Conservation (phyloP, 2,329 filamentous ascomycete genomes). For the Colletotrichum navitas region DNA sequence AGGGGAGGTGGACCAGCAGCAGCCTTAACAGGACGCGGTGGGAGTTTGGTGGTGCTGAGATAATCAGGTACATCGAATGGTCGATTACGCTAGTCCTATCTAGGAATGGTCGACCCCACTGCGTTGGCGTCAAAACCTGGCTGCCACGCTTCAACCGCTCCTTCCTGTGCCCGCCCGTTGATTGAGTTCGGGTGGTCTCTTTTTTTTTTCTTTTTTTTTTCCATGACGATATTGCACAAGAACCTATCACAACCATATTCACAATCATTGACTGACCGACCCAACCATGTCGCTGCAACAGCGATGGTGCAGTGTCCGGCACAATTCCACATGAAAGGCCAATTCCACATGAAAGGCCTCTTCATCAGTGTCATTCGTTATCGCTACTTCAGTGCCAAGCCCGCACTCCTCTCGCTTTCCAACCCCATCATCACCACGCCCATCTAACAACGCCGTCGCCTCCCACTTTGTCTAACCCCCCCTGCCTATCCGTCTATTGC, state of each 20-base stretch:
- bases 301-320: no score
- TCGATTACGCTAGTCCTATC: not conserved
- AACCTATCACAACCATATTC: no score
- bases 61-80: not conserved
- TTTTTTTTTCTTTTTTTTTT: not conserved
- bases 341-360: not conserved
- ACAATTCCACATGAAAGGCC: not conserved
- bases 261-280: no score
- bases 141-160: conserved; percentile 20
- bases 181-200: not conserved
- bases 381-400: not conserved
- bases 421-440: no score
- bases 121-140: conserved; percentile 24
- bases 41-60: fast-evolving
- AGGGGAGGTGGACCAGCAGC: not conserved
- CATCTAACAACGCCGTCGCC: not conserved
- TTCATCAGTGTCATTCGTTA: not conserved
- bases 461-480: not conserved
- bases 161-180: not conserved
- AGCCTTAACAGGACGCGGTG: not conserved
- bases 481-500: not conserved
- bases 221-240: no score
- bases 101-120: conserved; percentile 5
- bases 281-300: no score
- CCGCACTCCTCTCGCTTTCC: not conserved